Base-by-base conservation (phyloP, 2,329 filamentous ascomycete species). In the Penicillium nordicum region DNA sequence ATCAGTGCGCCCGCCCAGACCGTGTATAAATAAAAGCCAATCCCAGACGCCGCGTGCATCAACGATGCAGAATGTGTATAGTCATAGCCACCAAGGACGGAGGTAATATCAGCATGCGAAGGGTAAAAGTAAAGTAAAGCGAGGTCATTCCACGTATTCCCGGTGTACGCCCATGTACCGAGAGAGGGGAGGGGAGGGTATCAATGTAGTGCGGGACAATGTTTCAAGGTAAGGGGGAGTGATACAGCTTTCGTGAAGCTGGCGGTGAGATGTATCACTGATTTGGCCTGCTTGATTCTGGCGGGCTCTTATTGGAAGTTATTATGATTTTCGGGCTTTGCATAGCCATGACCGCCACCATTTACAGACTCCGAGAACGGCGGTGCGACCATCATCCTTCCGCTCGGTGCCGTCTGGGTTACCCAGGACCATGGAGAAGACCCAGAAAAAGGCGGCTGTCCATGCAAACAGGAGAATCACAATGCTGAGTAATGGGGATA, bases 261-360 rank as follows among this genome's bases (percentile, higher is more conserved):
- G 29, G 21, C 29, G 38, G 16, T 32, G 29, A 29, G 32, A 25
- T 40, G 21, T 36, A 48, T 42, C 32, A 48, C 29, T 30, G 11
- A 41, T 47, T 46, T 37, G 41, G 49, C 21, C 29, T 21, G 23
- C 36, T 9, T n/a, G n/a, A 3, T 52, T 18, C 18, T 34, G 10
- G 21, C 34, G 3, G 45, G 45, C 32, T 42, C 16, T 7, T 27
- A 14, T 14, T 25, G n/a, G 9, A n/a, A 8, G 14, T 57, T 34
- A 50, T 60, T 53, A 59, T 51, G 47, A 47, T 46, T 64, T 69
- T 38, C 67, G 65, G 25, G 66, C 71, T 60, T 67, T 74, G 37
- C 62, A 60, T 29, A 87, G 72, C 81, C 82, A 86, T 45, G 74
- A 74, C 64, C 85, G 83, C 84, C 84, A 87, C 79, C 82, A 85